phyloP scores from a whole-genome alignment of 2,329 filamentous ascomycete genomes.

The Botrytis aclada region DNA sequence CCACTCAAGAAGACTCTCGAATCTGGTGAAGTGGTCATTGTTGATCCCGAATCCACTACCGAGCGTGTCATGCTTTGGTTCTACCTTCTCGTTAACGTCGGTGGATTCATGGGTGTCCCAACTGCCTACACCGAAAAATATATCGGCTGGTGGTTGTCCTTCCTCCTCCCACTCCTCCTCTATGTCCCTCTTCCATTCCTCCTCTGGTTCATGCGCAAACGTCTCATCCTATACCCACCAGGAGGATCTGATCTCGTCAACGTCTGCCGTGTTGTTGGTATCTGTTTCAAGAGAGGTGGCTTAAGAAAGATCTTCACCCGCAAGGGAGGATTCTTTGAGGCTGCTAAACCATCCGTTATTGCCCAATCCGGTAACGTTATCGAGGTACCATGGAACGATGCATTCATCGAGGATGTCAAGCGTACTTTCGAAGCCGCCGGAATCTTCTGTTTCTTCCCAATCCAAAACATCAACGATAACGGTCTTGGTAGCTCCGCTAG shows the following conservation, averaged over 20 bases:
- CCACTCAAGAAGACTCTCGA: conserved; percentile 46
- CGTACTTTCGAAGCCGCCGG: conserved; percentile 67
- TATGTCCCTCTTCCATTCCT: conserved; percentile 56
- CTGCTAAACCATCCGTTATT: conserved; percentile 63
- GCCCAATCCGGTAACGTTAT: conserved; percentile 51
- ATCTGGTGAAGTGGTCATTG: conserved; percentile 56
- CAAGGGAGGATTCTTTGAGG: conserved; percentile 58
- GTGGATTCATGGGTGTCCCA: conserved; percentile 49
- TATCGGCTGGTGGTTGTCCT: conserved; percentile 50
- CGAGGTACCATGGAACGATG: conserved; percentile 79
- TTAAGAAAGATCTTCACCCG: conserved; percentile 57
- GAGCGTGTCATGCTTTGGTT: conserved; percentile 49
- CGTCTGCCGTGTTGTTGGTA: conserved; percentile 43
- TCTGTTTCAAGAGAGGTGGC: conserved; percentile 53
- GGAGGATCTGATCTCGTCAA: conserved; percentile 48
- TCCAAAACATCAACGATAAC: conserved; percentile 40
- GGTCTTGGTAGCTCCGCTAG: conserved; percentile 50
- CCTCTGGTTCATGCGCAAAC: conserved; percentile 46
- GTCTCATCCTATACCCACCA: conserved; percentile 45
- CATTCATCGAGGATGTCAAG: conserved; percentile 74
- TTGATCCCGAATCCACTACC: conserved; percentile 57
- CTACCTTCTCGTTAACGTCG: conserved; percentile 68
- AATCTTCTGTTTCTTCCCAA: conserved; percentile 58
- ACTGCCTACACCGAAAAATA: conserved; percentile 45
- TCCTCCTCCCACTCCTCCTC: conserved; percentile 51